Evolutionary conservation across 1,284 basidiomycete genomes (phyloP), one percentile per base, ranked within the genome.

Genomic region (Naganishia sp.): DNA sequence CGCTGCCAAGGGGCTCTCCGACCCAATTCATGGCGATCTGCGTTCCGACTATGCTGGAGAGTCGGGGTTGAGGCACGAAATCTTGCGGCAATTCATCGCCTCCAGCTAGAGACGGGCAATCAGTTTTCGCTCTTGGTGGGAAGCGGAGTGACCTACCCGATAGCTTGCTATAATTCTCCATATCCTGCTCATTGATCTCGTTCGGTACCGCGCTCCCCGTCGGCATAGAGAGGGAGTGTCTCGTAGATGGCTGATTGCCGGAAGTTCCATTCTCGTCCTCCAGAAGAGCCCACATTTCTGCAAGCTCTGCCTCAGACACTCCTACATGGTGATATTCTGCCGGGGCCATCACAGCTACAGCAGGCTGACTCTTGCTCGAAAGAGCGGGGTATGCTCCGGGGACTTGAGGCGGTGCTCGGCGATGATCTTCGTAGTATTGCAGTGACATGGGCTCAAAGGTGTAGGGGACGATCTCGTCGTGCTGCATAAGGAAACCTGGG

Each of bases 251-350:
- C 41, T 51, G 21, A 7, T 21, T 13, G 5, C 13, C 58, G 23
- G 6, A 17, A 13, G 47, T 9, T 15, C 13, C 58, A 23, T 17
- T 54, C n/a, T 66, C 65, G 11, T 66, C 65, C 13, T 66, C 58
- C 41, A 66, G 52, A 31, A 66, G 17, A 6, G 54, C 57, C 65
- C 65, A 66, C 65, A 66, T 66, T 32, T 66, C 65, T 35, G 51
- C 65, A 17, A 66, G 25, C 35, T 66, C 65, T 25, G 47, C 46
- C 49, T 61, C 51, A 25, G 65, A 61, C 4, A 66, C 58, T 13
- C 65, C 65, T 15, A 61, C 45, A 7, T 46, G 65, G 21, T 62
- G 65, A 21, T 55, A 66, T 13, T 56, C 45, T 39, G 43, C 25
- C 1, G 41, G 31, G 2, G 50, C 21, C 61, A 63, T 63, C 2